These are phyloP conservation scores for Herpetospermum pedunculosum DNA, from an alignment of 306 rosid species.

Conservation along the genomic window DNA sequence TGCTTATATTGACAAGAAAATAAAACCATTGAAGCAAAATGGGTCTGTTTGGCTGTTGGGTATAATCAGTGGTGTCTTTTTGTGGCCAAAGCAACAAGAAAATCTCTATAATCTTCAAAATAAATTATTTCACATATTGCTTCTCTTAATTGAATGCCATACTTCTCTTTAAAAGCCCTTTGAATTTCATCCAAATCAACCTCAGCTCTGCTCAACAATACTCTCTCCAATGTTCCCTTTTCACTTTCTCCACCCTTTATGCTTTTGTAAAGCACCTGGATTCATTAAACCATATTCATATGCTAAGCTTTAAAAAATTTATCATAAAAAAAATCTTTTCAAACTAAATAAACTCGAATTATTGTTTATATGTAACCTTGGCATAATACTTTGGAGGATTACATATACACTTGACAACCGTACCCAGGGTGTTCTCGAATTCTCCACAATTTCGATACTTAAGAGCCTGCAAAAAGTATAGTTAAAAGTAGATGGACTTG, in stretches of 20 bases:
- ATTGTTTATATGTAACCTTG: slow-evolving; percentile 23
- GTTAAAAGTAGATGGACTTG: no score
- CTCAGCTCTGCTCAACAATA: slow-evolving; percentile 42
- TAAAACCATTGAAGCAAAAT: background rate
- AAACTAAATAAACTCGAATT: background rate
- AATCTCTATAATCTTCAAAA: slow-evolving; percentile 34
- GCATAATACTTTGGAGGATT: slow-evolving; percentile 41
- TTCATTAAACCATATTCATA: slow-evolving; percentile 4
- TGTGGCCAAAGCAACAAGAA: slow-evolving; percentile 43
- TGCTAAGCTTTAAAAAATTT: background rate
- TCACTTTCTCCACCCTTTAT: slow-evolving; percentile 27
- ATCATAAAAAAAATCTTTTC: background rate
- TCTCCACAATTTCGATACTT: slow-evolving; percentile 28
- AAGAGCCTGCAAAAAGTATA: slow-evolving; percentile 26
- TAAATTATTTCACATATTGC: slow-evolving; percentile 30
- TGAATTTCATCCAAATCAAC: slow-evolving; percentile 49
- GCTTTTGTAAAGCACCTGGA: slow-evolving; percentile 36
- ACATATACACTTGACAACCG: slow-evolving; percentile 39
- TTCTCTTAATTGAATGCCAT: slow-evolving; percentile 36
- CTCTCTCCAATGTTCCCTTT: slow-evolving; percentile 24
- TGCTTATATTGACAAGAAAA: background rate
- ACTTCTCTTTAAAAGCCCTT: slow-evolving; percentile 31
- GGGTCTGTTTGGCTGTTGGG: background rate
- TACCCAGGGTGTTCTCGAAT: slow-evolving; percentile 34
- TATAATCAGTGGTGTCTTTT: slow-evolving; percentile 12